Conservation (phyloP, 2,329 filamentous ascomycete species). For the Volutella citrinella region DNA sequence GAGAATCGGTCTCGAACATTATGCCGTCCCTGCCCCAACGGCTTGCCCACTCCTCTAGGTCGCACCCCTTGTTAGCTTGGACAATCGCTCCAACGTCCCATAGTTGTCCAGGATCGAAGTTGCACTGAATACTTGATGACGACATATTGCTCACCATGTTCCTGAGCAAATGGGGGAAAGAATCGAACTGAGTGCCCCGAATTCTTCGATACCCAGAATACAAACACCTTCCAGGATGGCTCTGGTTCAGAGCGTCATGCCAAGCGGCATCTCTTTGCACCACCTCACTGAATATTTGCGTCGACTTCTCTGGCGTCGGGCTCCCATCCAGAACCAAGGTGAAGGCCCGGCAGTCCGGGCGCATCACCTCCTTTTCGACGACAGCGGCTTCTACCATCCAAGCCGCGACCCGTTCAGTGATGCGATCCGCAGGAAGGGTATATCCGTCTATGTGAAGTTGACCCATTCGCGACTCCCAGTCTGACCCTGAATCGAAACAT, state of each 20-base stretch:
- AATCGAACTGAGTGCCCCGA: too few species aligned
- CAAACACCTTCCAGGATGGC: too few species aligned
- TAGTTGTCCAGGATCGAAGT: conserved; percentile 4
- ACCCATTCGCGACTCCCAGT: fast-evolving
- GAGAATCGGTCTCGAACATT: too few species aligned
- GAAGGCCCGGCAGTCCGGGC: background rate
- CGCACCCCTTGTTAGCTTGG: too few species aligned
- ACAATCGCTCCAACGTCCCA: conserved; percentile 6
- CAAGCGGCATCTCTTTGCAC: background rate
- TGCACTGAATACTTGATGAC: background rate
- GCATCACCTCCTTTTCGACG: background rate
- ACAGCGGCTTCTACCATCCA: conserved; percentile 8
- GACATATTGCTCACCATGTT: background rate
- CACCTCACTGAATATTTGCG: background rate
- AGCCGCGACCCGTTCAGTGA: fast-evolving
- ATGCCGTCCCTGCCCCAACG: too few species aligned
- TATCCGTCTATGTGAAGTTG: fast-evolving
- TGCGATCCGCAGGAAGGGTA: background rate
- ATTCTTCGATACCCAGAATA: too few species aligned
- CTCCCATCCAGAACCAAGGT: conserved; percentile 3
- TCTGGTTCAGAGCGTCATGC: background rate
- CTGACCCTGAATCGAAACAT: background rate
- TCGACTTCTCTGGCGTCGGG: background rate
- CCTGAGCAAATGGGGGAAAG: fast-evolving
- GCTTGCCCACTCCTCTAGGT: too few species aligned